phyloP scores from a whole-genome alignment of 805 yeast species.

The Candida nemodendra region DNA sequence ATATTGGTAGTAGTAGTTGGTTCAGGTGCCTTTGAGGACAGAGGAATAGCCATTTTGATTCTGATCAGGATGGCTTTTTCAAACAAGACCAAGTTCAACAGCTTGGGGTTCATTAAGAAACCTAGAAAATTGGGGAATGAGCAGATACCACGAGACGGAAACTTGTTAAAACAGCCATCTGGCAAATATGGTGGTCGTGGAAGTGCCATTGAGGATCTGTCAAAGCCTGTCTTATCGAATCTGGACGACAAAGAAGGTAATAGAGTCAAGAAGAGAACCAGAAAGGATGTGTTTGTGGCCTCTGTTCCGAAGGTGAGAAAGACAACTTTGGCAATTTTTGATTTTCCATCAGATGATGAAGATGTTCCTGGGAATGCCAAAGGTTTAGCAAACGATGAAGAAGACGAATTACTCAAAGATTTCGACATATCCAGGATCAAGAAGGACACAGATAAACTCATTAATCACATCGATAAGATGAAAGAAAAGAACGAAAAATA shows the following conservation, averaged over 20 bases:
- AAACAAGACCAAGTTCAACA: conserved; percentile 9
- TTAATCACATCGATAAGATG: conserved; percentile 38
- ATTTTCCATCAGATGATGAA: conserved; percentile 8
- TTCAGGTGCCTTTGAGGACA: no score
- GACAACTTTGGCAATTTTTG: not conserved
- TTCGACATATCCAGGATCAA: conserved; percentile 28
- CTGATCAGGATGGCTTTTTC: conserved; percentile 3
- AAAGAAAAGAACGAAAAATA: conserved; percentile 9
- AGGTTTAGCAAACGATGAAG: conserved; percentile 6
- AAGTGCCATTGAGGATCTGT: not conserved
- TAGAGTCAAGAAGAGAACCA: conserved; percentile 1
- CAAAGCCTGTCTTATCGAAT: not conserved
- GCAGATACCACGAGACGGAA: conserved; percentile 13
- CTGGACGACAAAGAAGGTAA: not conserved
- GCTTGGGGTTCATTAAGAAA: conserved; percentile 12
- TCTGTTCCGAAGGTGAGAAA: not conserved
- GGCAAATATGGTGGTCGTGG: not conserved
- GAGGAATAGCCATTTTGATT: no score
- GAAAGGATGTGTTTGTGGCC: conserved; percentile 10
- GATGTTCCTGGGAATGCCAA: conserved; percentile 1
- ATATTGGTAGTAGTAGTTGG: no score
- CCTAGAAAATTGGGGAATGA: conserved; percentile 12
- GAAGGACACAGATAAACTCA: conserved; percentile 32
- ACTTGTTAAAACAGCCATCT: conserved; percentile 5
- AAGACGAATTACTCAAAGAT: conserved; percentile 26